phyloP scores from a whole-genome alignment of 805 yeast species.

The Alloascoidea africana region DNA sequence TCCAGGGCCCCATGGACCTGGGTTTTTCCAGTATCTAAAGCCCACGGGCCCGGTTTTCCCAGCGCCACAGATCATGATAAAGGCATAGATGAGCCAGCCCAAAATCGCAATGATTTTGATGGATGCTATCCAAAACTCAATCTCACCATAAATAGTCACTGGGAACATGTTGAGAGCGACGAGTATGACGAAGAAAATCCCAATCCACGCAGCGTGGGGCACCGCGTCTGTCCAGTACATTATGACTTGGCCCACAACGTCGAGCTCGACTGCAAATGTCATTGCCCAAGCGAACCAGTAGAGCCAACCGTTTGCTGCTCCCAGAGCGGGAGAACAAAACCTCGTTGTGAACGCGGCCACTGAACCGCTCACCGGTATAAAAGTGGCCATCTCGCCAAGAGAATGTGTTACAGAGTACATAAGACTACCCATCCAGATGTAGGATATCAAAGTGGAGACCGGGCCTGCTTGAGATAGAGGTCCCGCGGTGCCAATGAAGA shows the following conservation, averaged over 20 bases:
- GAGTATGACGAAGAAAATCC: conserved; percentile 44
- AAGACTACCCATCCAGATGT: conserved; percentile 47
- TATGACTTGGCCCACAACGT: conserved; percentile 51
- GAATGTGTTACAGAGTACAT: conserved; percentile 56
- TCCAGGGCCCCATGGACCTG: conserved; percentile 69
- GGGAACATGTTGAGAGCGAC: conserved; percentile 45
- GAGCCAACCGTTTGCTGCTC: conserved; percentile 58
- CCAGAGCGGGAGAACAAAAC: conserved; percentile 55
- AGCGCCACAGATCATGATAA: conserved; percentile 73
- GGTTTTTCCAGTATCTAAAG: conserved; percentile 68
- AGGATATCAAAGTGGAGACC: conserved; percentile 48
- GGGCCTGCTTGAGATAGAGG: conserved; percentile 52
- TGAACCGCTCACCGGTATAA: conserved; percentile 50
- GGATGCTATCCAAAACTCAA: conserved; percentile 62
- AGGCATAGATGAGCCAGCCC: conserved; percentile 56
- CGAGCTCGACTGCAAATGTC: conserved; percentile 60
- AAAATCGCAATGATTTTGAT: conserved; percentile 52
- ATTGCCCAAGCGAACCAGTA: conserved; percentile 73
- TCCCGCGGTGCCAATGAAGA: conserved; percentile 47
- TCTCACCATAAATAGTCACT: conserved; percentile 56
- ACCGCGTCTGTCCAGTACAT: conserved; percentile 54
- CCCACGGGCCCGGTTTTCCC: no score
- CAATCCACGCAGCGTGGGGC: conserved; percentile 60
- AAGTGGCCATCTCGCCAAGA: conserved; percentile 72
- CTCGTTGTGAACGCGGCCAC: conserved; percentile 54